These are phyloP conservation scores for Coriaria nepalensis DNA, from an alignment of 306 rosid species.

Conservation along the genomic window DNA sequence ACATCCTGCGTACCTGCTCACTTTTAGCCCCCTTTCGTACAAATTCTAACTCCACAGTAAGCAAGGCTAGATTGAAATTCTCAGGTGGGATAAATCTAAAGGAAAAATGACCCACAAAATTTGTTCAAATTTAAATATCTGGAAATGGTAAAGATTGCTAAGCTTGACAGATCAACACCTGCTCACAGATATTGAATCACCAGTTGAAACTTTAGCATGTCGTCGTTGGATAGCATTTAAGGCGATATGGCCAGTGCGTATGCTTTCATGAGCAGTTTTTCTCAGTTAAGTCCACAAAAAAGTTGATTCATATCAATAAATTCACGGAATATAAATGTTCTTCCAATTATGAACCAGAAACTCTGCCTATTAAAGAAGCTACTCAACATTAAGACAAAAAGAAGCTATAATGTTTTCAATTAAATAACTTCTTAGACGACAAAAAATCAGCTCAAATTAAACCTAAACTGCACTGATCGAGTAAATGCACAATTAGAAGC, in stretches of 20 bases:
- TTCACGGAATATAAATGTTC: background rate
- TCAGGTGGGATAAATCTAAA: slow-evolving; percentile 76
- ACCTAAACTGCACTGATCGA: too few species aligned
- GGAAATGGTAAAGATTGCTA: background rate
- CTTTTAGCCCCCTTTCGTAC: slow-evolving; percentile 54
- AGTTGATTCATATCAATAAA: background rate
- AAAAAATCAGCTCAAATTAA: too few species aligned
- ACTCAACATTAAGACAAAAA: too few species aligned
- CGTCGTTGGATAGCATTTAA: slow-evolving; percentile 83
- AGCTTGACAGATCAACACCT: slow-evolving; percentile 21
- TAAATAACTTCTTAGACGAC: too few species aligned
- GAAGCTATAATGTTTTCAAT: too few species aligned
- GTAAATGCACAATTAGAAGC: too few species aligned
- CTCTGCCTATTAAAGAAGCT: background rate
- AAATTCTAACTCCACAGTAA: slow-evolving; percentile 80
- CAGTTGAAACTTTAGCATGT: slow-evolving; percentile 60
- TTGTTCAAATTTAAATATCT: slow-evolving; percentile 7
- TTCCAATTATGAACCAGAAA: background rate
- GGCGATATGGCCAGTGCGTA: slow-evolving; percentile 51
- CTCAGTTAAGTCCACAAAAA: slow-evolving; percentile 46
- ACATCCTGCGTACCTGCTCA: slow-evolving; percentile 51
- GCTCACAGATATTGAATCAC: slow-evolving; percentile 37
- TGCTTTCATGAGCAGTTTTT: slow-evolving; percentile 52
- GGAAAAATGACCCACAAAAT: slow-evolving; percentile 7
- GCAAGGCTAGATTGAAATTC: slow-evolving; percentile 55